Evolutionary conservation across 768 basidiomycete species (phyloP).

Genomic region (Pisolithus microcarpus): DNA sequence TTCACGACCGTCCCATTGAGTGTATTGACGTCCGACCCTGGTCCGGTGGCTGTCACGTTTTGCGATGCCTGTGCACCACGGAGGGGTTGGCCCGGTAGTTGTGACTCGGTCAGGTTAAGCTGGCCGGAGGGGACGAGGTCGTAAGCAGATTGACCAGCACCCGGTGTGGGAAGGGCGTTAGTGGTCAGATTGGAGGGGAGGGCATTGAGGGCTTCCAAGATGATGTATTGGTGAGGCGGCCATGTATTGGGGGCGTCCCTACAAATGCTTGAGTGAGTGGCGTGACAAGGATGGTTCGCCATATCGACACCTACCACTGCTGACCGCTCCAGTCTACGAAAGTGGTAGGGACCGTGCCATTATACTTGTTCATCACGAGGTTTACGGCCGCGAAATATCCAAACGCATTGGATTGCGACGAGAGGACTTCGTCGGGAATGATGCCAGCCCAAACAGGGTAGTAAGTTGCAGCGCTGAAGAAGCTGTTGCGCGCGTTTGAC

Average conservation of each 20-base stretch:
- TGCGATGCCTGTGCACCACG: constrained; percentile 23
- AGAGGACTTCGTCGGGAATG: constrained; percentile 62
- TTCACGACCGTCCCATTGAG: constrained; percentile 52
- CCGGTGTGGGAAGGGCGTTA: constrained; percentile 45
- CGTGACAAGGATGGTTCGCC: background rate
- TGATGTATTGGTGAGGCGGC: constrained; percentile 82
- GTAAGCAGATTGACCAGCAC: constrained; percentile 51
- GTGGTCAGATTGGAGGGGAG: constrained; percentile 68
- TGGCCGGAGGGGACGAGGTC: constrained; percentile 72
- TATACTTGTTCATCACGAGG: constrained; percentile 76
- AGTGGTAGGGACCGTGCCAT: constrained; percentile 78
- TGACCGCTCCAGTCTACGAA: constrained; percentile 65
- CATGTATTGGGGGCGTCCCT: constrained; percentile 88
- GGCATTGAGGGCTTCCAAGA: constrained; percentile 66
- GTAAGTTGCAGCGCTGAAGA: constrained; percentile 73
- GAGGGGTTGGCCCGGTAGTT: constrained; percentile 64
- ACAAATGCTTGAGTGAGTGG: background rate
- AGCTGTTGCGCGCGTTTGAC: constrained; percentile 50
- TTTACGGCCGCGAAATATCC: constrained; percentile 69
- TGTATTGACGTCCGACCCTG: constrained; percentile 54
- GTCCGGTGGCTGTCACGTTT: constrained; percentile 47
- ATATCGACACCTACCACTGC: constrained; percentile 54
- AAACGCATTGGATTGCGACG: constrained; percentile 53
- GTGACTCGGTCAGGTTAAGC: constrained; percentile 62
- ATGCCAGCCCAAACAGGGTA: constrained; percentile 88